These are phyloP conservation scores for Pseudoperonospora humuli DNA, from an alignment of 352 stramenopile genomes.

Conservation along the genomic window DNA sequence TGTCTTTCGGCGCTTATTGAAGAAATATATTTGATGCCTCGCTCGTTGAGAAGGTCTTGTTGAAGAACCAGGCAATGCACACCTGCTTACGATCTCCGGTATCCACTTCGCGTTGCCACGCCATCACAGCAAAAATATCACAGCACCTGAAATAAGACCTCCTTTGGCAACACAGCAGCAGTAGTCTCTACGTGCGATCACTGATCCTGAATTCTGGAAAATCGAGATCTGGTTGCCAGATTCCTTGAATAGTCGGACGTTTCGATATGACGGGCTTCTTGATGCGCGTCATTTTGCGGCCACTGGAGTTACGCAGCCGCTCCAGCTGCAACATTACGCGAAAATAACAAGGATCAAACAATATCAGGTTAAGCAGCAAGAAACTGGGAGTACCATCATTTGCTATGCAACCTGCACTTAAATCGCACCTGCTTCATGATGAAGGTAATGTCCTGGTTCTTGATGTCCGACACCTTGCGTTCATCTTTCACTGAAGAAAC, in stretches of 20 bases:
- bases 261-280: constrained; percentile 81
- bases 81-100: no score
- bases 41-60: constrained; percentile 9
- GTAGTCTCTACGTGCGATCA: constrained; percentile 35
- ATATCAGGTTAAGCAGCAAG: background rate
- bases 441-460: constrained; percentile 83
- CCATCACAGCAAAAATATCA: no score
- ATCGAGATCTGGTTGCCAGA: constrained; percentile 82
- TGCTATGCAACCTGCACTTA: background rate
- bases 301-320: constrained; percentile 78
- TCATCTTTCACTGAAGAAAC: constrained; percentile 57
- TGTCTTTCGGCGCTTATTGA: constrained; percentile 18
- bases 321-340: constrained; percentile 38
- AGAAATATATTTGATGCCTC: constrained; percentile 43
- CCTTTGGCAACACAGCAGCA: constrained; percentile 5
- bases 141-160: no score
- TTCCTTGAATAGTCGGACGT: constrained; percentile 73
- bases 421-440: constrained; percentile 67
- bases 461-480: constrained; percentile 80
- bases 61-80: no score
- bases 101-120: no score
- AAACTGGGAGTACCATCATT: no score
- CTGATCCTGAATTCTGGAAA: constrained; percentile 83
- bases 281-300: constrained; percentile 83
- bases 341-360: background rate